Percentiles rank a stretch among this genome's conserved stretches.
Evolutionary conservation across 345 rosid genomes (phyloP).

Genomic region (Lepidium sativum): DNA sequence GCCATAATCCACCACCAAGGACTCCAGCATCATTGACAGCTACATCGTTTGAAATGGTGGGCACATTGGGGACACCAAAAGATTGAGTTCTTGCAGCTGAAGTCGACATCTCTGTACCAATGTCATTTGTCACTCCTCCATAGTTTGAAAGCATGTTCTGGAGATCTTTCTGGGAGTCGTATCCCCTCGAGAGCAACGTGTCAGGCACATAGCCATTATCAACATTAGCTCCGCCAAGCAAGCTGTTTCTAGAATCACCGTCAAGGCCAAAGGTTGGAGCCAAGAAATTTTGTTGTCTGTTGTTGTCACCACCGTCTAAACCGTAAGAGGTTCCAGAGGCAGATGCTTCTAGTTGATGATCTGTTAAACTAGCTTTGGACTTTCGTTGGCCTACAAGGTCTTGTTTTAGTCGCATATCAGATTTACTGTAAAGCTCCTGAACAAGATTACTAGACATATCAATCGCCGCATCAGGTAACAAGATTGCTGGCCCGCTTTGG

Average conservation of each 20-base stretch:
- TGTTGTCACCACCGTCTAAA: constrained; percentile 49
- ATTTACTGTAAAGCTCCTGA: constrained; percentile 64
- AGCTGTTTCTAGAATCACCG: constrained; percentile 57
- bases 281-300: constrained; percentile 62
- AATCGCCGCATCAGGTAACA: constrained; percentile 42
- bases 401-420: constrained; percentile 32
- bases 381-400: constrained; percentile 57
- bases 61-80: constrained; percentile 73
- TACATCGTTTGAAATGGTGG: constrained; percentile 69
- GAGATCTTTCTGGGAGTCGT: constrained; percentile 90
- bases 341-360: constrained; percentile 88
- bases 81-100: constrained; percentile 89
- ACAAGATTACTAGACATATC: constrained; percentile 51
- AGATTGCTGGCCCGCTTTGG: constrained; percentile 48
- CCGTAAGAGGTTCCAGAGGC: constrained; percentile 93
- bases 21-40: constrained; percentile 69
- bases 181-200: constrained; percentile 71
- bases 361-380: constrained; percentile 52
- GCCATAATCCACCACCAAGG: constrained; percentile 74
- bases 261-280: constrained; percentile 72
- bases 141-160: constrained; percentile 84
- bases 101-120: constrained; percentile 84
- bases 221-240: constrained; percentile 52
- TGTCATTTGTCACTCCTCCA: constrained; percentile 67
- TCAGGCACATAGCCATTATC: constrained; percentile 65